Evolutionary conservation across 352 stramenopile genomes (phyloP).

Genomic region (Phytophthora pistaciae): DNA sequence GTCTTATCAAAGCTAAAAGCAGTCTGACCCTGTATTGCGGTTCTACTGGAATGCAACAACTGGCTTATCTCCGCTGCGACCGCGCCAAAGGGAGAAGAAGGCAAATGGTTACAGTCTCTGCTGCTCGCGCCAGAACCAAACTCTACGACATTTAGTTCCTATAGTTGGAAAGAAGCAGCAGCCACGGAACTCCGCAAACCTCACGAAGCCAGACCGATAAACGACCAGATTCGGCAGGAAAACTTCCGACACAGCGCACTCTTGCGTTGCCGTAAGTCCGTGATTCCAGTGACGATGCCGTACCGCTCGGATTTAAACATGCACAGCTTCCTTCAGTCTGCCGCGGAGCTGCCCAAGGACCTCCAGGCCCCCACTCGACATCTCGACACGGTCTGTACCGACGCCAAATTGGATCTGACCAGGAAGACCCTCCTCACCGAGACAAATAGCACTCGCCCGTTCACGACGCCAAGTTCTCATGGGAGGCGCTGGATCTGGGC

Average conservation of each 20-base stretch:
- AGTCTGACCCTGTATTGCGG: no score
- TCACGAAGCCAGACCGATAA: constrained; percentile 45
- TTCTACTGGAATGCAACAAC: no score
- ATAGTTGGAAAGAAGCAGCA: constrained; percentile 45
- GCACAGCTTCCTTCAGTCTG: constrained; percentile 7
- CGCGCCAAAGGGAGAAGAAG: no score
- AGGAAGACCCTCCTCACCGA: constrained; percentile 7
- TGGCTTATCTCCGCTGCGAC: no score
- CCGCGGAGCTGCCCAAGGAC: not conserved
- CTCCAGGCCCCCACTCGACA: not conserved
- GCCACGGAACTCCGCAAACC: constrained; percentile 53
- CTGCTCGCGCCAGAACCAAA: no score
- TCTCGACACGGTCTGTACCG: constrained; percentile 7
- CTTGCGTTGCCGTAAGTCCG: constrained; percentile 1
- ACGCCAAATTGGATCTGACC: constrained; percentile 18
- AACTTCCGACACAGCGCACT: constrained; percentile 34
- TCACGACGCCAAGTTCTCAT: constrained; percentile 5
- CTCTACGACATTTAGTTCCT: no score
- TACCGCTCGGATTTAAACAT: constrained; percentile 13
- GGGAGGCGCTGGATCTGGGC: constrained; percentile 10
- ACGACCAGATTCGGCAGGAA: constrained; percentile 46
- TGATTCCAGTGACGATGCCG: not conserved
- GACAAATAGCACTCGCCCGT: constrained; percentile 1
- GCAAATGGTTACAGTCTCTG: no score
- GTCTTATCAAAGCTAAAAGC: no score